Evolutionary conservation across 192 early-diverging fungal species (phyloP), one percentile per base, ranked within the genome.

Genomic region (Phlyctochytrium planicorne): DNA sequence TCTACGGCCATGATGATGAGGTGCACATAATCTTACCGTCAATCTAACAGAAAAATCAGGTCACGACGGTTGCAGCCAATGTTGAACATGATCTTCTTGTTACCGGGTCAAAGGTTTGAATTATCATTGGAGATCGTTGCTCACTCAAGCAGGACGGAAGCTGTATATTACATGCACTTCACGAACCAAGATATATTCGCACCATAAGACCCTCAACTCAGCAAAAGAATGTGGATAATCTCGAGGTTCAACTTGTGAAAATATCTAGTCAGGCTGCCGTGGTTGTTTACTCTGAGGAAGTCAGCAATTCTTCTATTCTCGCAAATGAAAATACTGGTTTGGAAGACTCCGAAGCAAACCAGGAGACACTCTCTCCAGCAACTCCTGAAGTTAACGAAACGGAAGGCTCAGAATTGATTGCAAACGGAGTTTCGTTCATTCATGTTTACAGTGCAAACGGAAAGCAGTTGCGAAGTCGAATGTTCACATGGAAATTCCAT

Each of bases 1-100:
- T 76, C 56, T 80, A 74, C 59, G 81, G 81, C 0, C 81, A 83
- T 52, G 75, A 80, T 59, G 75, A 76, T 6, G 67, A 70, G 62
- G 71, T 79, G 23, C 12, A 34, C 3, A 40, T 12, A 24, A 16
- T 53, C 27, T 23, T 16, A 17, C 55, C 31, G 60, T 23, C 14
- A 57, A 4, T 23, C 17, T 29, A 50, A 32, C 32, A 23, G 36
- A 6, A n/a, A 14, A 16, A 31, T 3, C n/a, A 71, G 68, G 71
- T 75, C 14, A 75, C 77, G 16, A 67, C 67, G 31, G 77, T 82
- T 0, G 68, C 77, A 0, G 62, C 74, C 12, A 68, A 72, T 60
- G 37, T 61, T 6, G 77, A 78, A 3, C 74, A 82, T 56, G 77
- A 71, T 55, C 23, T 82, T 25, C 74, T 82, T 0, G 80, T 75